A percentile compares a stretch with the other conserved stretches of the same genome.
These are phyloP conservation scores for Orbilia brochopaga DNA, from an alignment of 2,329 filamentous ascomycete genomes.

Conservation along the genomic window DNA sequence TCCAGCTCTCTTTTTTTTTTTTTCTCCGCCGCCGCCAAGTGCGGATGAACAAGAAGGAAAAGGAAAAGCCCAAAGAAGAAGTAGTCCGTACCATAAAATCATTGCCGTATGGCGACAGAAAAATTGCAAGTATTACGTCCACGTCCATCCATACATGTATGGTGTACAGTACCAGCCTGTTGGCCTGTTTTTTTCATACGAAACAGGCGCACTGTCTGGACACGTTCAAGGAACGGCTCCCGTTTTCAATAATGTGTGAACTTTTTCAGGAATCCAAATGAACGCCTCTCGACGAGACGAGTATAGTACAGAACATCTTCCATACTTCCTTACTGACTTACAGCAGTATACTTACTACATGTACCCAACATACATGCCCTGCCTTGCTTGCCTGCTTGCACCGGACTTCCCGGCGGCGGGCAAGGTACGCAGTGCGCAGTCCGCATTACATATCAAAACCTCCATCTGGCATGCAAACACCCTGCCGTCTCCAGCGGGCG, in stretches of 20 bases:
- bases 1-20: too few species aligned
- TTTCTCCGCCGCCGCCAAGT: not conserved
- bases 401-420: too few species aligned
- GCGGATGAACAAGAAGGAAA: conserved; percentile 41
- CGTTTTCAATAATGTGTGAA: conserved; percentile 30
- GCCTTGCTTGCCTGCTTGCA: too few species aligned
- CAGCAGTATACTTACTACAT: too few species aligned
- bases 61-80: conserved; percentile 30
- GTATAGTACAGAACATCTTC: conserved; percentile 6
- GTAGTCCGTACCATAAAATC: too few species aligned
- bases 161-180: not conserved
- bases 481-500: conserved; percentile 3
- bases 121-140: not conserved
- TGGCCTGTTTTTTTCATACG: conserved; percentile 32
- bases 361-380: too few species aligned
- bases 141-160: not conserved
- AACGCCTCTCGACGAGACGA: conserved; percentile 25
- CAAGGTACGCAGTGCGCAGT: not conserved
- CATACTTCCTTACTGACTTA: too few species aligned
- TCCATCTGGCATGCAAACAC: conserved; percentile 33
- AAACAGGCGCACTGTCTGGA: conserved; percentile 42
- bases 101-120: conserved; percentile 10
- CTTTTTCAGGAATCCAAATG: conserved; percentile 20
- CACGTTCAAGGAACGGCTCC: conserved; percentile 46
- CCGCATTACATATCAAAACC: not conserved